These are phyloP conservation scores for Papiliotrema terrestris DNA, from an alignment of 1,284 basidiomycete genomes.

Conservation along the genomic window DNA sequence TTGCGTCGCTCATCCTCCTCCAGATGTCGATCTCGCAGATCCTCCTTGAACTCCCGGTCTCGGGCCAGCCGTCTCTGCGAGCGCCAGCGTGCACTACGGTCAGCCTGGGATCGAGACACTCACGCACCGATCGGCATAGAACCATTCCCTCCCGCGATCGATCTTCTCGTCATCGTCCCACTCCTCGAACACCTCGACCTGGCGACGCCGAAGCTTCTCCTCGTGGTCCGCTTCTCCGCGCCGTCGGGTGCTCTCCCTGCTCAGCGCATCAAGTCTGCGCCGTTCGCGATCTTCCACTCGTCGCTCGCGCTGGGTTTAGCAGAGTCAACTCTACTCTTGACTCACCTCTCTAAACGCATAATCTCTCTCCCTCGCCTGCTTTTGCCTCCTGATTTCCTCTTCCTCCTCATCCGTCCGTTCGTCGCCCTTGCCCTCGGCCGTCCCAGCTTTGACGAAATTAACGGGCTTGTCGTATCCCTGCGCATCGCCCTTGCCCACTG, in stretches of 20 bases:
- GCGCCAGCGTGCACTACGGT: conserved; percentile 67
- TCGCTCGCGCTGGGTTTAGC: conserved; percentile 49
- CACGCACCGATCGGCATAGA: conserved; percentile 73
- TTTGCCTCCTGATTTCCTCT: conserved; percentile 70
- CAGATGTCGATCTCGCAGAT: conserved; percentile 71
- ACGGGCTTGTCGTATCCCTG: conserved; percentile 74
- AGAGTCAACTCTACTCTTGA: conserved; percentile 16
- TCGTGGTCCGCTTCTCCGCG: conserved; percentile 68
- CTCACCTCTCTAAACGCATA: conserved; percentile 77
- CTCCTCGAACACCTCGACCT: conserved; percentile 66
- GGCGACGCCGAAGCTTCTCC: conserved; percentile 65
- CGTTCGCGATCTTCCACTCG: conserved; percentile 77
- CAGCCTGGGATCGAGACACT: neutral
- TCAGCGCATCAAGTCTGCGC: conserved; percentile 66
- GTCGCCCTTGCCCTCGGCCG: conserved; percentile 45
- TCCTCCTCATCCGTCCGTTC: conserved; percentile 75
- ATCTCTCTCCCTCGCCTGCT: conserved; percentile 71
- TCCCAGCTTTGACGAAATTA: conserved; percentile 70
- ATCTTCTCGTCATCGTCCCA: conserved; percentile 91
- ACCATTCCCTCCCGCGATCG: conserved; percentile 57
- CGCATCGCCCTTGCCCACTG: conserved; percentile 49
- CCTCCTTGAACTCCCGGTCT: conserved; percentile 69
- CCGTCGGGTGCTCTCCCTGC: conserved; percentile 68
- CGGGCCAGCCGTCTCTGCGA: conserved; percentile 63
- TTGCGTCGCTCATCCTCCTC: conserved; percentile 81